Evolutionary conservation across 768 basidiomycete genomes (phyloP).

Genomic region (Candolleomyces eurysporus): DNA sequence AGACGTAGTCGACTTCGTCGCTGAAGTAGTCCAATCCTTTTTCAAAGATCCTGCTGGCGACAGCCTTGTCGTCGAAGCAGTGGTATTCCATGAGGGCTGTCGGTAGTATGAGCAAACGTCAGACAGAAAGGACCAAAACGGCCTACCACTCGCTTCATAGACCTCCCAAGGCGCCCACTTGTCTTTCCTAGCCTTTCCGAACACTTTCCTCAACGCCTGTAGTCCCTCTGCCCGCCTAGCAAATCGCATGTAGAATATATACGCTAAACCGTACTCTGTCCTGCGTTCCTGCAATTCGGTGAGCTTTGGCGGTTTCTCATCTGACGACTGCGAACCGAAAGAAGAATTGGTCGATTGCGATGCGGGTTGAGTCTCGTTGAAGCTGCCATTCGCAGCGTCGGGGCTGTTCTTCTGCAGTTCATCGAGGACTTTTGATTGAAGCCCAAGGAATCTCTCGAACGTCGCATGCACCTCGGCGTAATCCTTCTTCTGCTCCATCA

Average conservation of each 20-base stretch:
- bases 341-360: constrained; percentile 37
- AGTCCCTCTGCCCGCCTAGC: constrained; percentile 85
- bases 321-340: constrained; percentile 49
- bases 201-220: constrained; percentile 72
- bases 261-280: constrained; percentile 74
- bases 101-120: background rate
- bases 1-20: constrained; percentile 80
- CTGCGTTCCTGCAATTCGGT: constrained; percentile 58
- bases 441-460: constrained; percentile 71
- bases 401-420: constrained; percentile 45
- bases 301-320: constrained; percentile 50
- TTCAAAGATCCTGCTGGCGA: constrained; percentile 92
- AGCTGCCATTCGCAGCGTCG: constrained; percentile 16
- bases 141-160: constrained; percentile 84
- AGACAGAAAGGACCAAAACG: constrained; percentile 2
- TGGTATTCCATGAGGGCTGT: constrained; percentile 95
- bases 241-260: constrained; percentile 93
- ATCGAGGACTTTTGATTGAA: constrained; percentile 65
- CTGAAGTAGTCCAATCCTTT: constrained; percentile 83
- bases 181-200: constrained; percentile 77
- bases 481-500: constrained; percentile 53
- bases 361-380: background rate
- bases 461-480: constrained; percentile 64
- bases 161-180: constrained; percentile 87
- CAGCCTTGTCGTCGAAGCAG: constrained; percentile 69